phyloP scores from a whole-genome alignment of 495 filamentous ascomycete species.

The Annulohypoxylon nitens region DNA sequence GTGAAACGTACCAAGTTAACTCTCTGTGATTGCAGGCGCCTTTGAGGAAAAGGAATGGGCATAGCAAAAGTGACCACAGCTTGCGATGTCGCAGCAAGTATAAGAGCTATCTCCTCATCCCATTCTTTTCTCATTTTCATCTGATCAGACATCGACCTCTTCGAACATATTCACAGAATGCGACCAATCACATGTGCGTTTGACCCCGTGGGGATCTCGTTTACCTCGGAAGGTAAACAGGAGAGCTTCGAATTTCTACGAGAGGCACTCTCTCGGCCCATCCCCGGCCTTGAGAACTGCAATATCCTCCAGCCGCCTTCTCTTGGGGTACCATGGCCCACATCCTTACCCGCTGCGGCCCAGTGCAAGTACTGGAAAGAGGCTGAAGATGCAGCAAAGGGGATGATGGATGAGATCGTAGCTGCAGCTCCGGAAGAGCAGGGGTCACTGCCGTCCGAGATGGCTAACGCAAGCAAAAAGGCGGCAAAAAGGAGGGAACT shows the following conservation, averaged over 20 bases:
- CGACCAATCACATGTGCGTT: constrained; percentile 6
- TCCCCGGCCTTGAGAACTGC: constrained; percentile 19
- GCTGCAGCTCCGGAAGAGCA: neutral
- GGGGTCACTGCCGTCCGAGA: constrained; percentile 24
- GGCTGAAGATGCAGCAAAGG: constrained; percentile 15
- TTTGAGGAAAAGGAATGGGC: neutral
- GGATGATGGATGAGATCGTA: constrained; percentile 11
- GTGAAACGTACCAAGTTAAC: neutral
- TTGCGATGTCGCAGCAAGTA: neutral
- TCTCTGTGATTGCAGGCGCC: neutral
- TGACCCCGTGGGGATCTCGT: constrained; percentile 15
- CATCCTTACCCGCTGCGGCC: constrained; percentile 25
- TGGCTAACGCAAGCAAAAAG: constrained; percentile 11
- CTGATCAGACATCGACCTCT: neutral
- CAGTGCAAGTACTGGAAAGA: constrained; percentile 25
- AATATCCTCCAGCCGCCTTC: constrained; percentile 5
- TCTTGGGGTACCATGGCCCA: constrained; percentile 22
- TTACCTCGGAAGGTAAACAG: constrained; percentile 6
- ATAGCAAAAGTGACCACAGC: neutral
- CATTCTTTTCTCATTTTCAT: neutral
- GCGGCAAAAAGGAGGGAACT: constrained; percentile 24
- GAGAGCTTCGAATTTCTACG: constrained; percentile 20
- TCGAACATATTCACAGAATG: neutral
- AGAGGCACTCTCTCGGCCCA: neutral
- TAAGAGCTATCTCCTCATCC: neutral